phyloP scores from a whole-genome alignment of 2,329 filamentous ascomycete species.

The Colletotrichum abscissum region DNA sequence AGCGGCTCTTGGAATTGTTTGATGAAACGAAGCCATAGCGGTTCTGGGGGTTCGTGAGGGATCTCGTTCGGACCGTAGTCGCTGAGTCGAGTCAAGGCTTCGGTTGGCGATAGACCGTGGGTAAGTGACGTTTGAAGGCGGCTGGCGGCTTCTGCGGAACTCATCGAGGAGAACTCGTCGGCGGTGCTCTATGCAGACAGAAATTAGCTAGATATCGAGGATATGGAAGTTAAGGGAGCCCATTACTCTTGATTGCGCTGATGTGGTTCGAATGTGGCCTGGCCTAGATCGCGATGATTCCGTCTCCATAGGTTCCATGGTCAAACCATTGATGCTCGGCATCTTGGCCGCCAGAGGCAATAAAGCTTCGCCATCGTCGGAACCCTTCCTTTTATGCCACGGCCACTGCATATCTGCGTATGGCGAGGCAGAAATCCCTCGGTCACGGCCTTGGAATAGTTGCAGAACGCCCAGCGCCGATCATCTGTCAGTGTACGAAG shows the following conservation, averaged over 20 bases:
- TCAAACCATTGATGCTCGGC: conserved; percentile 45
- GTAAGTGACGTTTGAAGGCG: conserved; percentile 85
- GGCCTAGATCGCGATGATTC: conserved; percentile 48
- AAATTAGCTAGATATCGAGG: not conserved
- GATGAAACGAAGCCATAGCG: conserved; percentile 92
- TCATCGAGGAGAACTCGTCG: conserved; percentile 74
- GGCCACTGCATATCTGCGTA: conserved; percentile 49
- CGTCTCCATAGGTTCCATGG: conserved; percentile 40
- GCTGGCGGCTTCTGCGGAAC: conserved; percentile 81
- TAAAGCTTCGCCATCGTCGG: conserved; percentile 45
- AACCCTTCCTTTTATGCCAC: conserved; percentile 46
- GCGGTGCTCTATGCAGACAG: conserved; percentile 58
- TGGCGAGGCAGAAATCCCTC: conserved; percentile 24
- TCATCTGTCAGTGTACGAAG: conserved; percentile 29
- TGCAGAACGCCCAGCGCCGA: conserved; percentile 13
- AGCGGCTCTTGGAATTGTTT: conserved; percentile 98
- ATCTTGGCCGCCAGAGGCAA: conserved; percentile 46
- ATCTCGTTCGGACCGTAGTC: conserved; percentile 93
- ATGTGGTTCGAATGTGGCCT: conserved; percentile 60
- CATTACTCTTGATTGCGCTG: conserved; percentile 66
- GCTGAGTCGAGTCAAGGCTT: conserved; percentile 83
- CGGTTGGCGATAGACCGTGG: conserved; percentile 82
- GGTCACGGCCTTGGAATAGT: conserved; percentile 31
- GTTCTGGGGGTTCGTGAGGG: conserved; percentile 91
- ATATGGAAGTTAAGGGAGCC: not conserved